Evolutionary conservation across 1,284 basidiomycete genomes (phyloP).

Genomic region (Irpex sp.): DNA sequence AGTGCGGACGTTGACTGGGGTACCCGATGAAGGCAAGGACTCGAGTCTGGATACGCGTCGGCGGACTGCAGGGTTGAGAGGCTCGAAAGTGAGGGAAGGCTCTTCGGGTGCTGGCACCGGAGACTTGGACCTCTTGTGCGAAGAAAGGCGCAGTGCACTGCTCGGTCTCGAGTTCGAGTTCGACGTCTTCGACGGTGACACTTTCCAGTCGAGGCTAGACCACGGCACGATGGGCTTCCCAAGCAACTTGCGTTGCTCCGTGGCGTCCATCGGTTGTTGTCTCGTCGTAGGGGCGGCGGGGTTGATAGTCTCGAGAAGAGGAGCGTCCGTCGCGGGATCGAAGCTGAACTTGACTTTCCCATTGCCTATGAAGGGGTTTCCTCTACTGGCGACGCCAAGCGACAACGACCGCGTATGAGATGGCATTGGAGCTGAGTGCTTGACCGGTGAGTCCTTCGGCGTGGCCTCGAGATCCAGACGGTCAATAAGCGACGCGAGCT

Average conservation of each 20-base stretch:
- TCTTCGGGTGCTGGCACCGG: conserved; percentile 46
- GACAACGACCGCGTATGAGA: conserved; percentile 10
- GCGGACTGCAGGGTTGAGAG: conserved; percentile 47
- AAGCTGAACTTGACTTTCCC: conserved; percentile 11
- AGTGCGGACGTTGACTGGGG: conserved; percentile 7
- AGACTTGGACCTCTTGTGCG: conserved; percentile 49
- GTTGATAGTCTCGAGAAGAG: conserved; percentile 24
- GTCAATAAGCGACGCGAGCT: conserved; percentile 72
- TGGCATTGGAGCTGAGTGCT: conserved; percentile 14
- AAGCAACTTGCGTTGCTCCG: conserved; percentile 27
- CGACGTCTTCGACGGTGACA: conserved; percentile 41
- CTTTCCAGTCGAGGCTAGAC: conserved; percentile 45
- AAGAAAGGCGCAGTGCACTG: conserved; percentile 22
- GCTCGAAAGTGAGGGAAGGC: conserved; percentile 52
- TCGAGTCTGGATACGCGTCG: conserved; percentile 17
- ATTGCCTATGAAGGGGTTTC: conserved; percentile 34
- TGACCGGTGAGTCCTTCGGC: conserved; percentile 47
- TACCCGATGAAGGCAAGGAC: conserved; percentile 14
- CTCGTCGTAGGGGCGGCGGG: conserved; percentile 16
- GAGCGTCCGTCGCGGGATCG: conserved; percentile 20
- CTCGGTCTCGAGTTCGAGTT: conserved; percentile 15
- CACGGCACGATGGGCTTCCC: conserved; percentile 65
- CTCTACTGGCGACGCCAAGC: conserved; percentile 18
- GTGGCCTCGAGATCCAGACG: conserved; percentile 72
- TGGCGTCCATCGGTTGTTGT: conserved; percentile 14